A percentile compares a stretch with the other conserved stretches of the same genome.
These are phyloP conservation scores for Rickenella mellea DNA, from an alignment of 768 basidiomycete species.

Conservation along the genomic window DNA sequence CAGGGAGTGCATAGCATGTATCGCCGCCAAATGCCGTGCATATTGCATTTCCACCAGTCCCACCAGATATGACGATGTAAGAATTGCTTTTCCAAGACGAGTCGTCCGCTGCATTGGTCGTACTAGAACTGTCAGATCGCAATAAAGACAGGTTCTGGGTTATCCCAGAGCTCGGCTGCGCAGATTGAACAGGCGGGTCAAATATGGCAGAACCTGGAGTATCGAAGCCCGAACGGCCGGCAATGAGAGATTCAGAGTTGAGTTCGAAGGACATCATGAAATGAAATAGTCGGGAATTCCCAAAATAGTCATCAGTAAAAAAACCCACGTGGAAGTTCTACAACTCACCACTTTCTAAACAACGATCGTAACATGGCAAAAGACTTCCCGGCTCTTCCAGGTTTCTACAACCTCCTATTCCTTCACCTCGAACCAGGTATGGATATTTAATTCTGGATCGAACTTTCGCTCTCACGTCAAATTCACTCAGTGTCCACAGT, in stretches of 20 bases:
- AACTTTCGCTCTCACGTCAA: background rate
- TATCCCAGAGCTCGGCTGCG: slow-evolving; percentile 8
- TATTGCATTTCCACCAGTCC: slow-evolving; percentile 91
- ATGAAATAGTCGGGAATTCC: too few relatives aligned
- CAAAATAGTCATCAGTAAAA: too few relatives aligned
- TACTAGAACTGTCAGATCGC: slow-evolving; percentile 1
- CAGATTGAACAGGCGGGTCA: slow-evolving; percentile 50
- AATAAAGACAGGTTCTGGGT: slow-evolving; percentile 6
- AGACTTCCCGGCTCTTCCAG: slow-evolving; percentile 48
- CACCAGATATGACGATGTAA: slow-evolving; percentile 78
- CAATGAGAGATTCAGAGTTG: slow-evolving; percentile 2
- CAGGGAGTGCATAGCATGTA: slow-evolving; percentile 80
- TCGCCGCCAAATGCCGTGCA: slow-evolving; percentile 68
- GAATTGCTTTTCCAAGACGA: slow-evolving; percentile 17
- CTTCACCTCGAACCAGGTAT: slow-evolving; percentile 58
- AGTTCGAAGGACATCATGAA: background rate
- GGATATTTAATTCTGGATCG: slow-evolving; percentile 7
- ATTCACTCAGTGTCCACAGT: slow-evolving; percentile 34
- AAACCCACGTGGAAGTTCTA: too few relatives aligned
- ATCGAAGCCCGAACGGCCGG: slow-evolving; percentile 16
- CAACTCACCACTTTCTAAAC: background rate
- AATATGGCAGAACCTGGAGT: slow-evolving; percentile 71
- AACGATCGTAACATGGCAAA: slow-evolving; percentile 1
- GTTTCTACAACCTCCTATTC: slow-evolving; percentile 54
- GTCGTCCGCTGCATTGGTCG: background rate